Evolutionary conservation across 208 protist genomes (phyloP).

Genomic region (Trypanosoma mega): DNA sequence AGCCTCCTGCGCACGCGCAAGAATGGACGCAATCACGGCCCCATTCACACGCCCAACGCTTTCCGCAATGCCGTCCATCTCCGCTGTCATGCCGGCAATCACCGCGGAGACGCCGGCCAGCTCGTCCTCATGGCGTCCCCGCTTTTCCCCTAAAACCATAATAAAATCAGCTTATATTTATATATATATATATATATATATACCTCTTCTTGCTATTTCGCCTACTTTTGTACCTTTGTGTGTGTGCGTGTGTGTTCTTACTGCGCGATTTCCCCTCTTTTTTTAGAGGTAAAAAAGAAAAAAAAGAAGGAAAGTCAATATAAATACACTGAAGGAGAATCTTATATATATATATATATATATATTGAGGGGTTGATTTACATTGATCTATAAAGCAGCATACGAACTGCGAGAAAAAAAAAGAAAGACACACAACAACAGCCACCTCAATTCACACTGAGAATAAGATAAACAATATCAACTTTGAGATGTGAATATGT

Average conservation of each 20-base stretch:
- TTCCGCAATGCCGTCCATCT: constrained; percentile 21
- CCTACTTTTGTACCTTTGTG: too few relatives aligned
- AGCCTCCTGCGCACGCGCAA: constrained; percentile 28
- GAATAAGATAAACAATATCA: too few relatives aligned
- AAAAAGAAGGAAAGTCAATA: not conserved
- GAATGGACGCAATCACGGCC: constrained; percentile 26
- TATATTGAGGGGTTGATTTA: too few relatives aligned
- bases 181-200: too few relatives aligned
- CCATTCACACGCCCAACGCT: constrained; percentile 29
- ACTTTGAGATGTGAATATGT: too few relatives aligned
- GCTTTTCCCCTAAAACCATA: constrained; percentile 22
- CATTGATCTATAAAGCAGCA: too few relatives aligned
- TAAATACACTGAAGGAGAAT: not conserved
- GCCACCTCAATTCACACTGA: too few relatives aligned
- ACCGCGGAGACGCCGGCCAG: constrained; percentile 11
- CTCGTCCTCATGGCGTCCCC: constrained; percentile 13
- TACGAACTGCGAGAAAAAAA: too few relatives aligned
- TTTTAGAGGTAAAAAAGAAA: not conserved
- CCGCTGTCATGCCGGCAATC: constrained; percentile 18
- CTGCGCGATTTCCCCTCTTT: not conserved
- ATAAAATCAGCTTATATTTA: not conserved
- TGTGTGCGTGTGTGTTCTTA: too few relatives aligned
- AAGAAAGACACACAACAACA: too few relatives aligned
- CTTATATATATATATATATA: not conserved
- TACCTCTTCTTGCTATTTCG: constrained; percentile 1